phyloP scores from a whole-genome alignment of 805 yeast genomes.

The Teunomyces lycoperdinae region DNA sequence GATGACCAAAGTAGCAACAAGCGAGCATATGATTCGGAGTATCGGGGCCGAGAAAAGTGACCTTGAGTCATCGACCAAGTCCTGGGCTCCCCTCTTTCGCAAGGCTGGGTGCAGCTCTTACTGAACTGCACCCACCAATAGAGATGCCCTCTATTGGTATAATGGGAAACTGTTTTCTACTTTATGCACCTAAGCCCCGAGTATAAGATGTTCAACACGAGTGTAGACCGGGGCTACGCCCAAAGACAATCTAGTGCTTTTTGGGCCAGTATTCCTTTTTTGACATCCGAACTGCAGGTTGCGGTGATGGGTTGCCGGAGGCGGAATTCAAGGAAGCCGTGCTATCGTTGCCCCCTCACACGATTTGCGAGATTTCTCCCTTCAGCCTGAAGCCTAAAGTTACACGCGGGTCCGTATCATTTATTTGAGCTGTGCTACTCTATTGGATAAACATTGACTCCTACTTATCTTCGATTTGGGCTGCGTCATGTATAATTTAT shows the following conservation, averaged over 20 bases:
- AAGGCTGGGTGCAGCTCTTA: background rate
- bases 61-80: background rate
- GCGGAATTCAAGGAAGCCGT: background rate
- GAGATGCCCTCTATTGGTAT: background rate
- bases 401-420: too few relatives aligned
- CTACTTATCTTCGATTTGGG: too few relatives aligned
- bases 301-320: background rate
- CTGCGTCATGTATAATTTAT: too few relatives aligned
- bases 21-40: constrained; percentile 3
- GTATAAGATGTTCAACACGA: too few relatives aligned
- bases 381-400: background rate
- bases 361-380: background rate
- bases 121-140: too few relatives aligned
- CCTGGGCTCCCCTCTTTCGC: too few relatives aligned
- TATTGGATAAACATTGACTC: background rate
- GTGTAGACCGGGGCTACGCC: background rate
- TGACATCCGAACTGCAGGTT: background rate
- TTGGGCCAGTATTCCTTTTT: background rate
- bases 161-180: background rate
- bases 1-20: background rate
- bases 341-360: background rate
- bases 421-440: background rate
- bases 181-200: background rate
- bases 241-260: too few relatives aligned
- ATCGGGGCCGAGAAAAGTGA: background rate